phyloP scores from a whole-genome alignment of 495 filamentous ascomycete genomes.

The Neurospora tetrasperma region DNA sequence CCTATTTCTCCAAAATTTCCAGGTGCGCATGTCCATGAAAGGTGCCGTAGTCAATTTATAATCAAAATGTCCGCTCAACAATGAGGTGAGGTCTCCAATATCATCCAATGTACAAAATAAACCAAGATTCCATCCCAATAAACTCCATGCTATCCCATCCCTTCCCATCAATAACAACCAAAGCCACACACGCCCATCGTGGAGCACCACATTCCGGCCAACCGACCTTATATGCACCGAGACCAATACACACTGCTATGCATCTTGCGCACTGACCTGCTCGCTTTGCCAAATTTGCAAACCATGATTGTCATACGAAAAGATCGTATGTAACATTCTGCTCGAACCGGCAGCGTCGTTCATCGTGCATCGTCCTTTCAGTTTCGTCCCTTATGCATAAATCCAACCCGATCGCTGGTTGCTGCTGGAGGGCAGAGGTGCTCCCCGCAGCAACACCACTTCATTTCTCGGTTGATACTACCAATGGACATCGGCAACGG shows the following conservation, averaged over 20 bases:
- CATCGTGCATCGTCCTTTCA: not conserved
- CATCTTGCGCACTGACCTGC: not conserved
- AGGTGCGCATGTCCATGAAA: not conserved
- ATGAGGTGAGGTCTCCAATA: not conserved
- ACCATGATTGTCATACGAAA: not conserved
- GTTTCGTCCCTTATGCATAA: not conserved
- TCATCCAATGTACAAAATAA: not conserved
- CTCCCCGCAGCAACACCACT: not conserved
- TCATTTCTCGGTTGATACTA: not conserved
- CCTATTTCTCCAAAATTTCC: not conserved
- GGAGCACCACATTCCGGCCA: not conserved
- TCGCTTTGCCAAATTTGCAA: not conserved
- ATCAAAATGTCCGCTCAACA: not conserved
- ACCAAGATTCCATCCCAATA: constrained; percentile 1
- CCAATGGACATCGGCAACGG: not conserved
- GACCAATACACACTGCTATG: not conserved
- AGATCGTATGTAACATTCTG: not conserved
- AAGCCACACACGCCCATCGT: not conserved
- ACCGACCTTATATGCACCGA: not conserved
- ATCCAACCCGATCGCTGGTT: not conserved
- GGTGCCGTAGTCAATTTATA: not conserved
- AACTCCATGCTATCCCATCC: constrained; percentile 3
- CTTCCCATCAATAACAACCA: constrained; percentile 1
- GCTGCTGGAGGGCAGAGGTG: not conserved
- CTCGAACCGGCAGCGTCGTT: not conserved